These are phyloP conservation scores for Pelargonium myrrhifolium DNA, from an alignment of 441 rosid species.

Conservation along the genomic window DNA sequence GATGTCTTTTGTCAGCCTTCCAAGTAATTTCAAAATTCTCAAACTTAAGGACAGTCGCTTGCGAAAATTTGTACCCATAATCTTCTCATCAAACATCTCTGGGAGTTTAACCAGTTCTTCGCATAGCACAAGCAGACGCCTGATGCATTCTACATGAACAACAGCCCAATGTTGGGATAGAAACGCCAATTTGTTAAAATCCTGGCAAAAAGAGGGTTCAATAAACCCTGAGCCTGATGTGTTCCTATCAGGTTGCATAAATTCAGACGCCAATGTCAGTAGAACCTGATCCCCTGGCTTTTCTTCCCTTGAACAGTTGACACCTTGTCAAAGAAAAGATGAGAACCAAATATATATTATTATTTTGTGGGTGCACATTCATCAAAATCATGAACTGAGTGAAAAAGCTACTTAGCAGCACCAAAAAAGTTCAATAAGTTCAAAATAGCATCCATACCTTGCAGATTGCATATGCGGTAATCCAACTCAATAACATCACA, in stretches of 20 bases:
- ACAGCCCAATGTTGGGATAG: constrained; percentile 84
- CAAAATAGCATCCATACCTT: constrained; percentile 47
- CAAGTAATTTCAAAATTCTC: constrained; percentile 83
- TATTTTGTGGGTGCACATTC: neutral
- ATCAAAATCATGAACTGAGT: neutral
- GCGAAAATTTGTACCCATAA: constrained; percentile 41
- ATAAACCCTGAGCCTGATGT: constrained; percentile 38
- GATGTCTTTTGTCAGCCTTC: constrained; percentile 51
- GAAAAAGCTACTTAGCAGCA: constrained; percentile 16
- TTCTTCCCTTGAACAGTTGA: constrained; percentile 69
- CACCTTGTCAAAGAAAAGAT: constrained; percentile 34
- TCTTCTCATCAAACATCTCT: constrained; percentile 54
- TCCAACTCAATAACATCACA: constrained; percentile 38
- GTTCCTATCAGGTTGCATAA: constrained; percentile 53
- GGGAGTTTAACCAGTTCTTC: constrained; percentile 58
- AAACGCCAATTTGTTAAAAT: constrained; percentile 52
- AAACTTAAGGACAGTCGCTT: constrained; percentile 61
- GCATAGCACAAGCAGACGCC: constrained; percentile 62
- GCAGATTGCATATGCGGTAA: constrained; percentile 51
- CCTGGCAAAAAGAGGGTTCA: constrained; percentile 40
- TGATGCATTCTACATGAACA: constrained; percentile 59
- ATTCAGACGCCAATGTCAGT: constrained; percentile 70
- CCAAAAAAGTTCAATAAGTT: constrained; percentile 10
- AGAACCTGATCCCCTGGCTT: constrained; percentile 66
- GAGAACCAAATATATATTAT: neutral